A percentile compares a stretch with the other conserved stretches of the same genome.
Conservation (phyloP, 345 rosid species). For the Excoecaria agallocha region DNA sequence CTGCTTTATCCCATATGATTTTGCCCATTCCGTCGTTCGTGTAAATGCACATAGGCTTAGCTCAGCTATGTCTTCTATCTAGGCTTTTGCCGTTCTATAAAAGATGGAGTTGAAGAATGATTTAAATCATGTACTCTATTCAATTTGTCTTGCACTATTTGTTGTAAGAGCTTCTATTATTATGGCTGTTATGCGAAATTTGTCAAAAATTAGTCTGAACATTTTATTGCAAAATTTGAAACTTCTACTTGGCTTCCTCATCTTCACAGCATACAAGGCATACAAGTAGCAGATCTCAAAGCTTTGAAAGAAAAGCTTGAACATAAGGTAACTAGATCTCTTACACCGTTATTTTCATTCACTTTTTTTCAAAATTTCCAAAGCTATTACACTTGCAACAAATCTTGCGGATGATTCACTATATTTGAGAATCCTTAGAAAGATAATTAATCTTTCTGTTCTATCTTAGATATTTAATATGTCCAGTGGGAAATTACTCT, state of each 20-base stretch:
- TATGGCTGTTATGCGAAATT: not conserved
- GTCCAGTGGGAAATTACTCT: too few relatives aligned
- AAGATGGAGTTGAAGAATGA: not conserved
- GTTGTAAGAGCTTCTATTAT: not conserved
- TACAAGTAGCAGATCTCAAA: conserved; percentile 65
- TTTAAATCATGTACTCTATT: too few relatives aligned
- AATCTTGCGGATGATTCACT: too few relatives aligned
- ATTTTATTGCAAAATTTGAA: conserved; percentile 12
- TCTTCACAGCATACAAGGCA: conserved; percentile 70
- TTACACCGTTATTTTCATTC: not conserved
- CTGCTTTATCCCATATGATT: not conserved
- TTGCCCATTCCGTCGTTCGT: not conserved
- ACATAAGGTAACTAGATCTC: conserved; percentile 73
- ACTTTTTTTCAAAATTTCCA: not conserved
- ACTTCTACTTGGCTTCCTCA: conserved; percentile 4
- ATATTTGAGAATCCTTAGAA: too few relatives aligned
- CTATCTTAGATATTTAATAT: too few relatives aligned
- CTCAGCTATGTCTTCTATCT: not conserved
- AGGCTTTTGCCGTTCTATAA: not conserved
- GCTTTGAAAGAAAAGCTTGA: conserved; percentile 79
- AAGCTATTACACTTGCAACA: not conserved
- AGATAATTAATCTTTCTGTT: too few relatives aligned
- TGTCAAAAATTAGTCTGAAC: not conserved
- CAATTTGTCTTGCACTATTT: not conserved
- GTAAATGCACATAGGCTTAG: not conserved